Conservation (phyloP, 176 grass and related monocot species). For the Eleusine coracana region DNA sequence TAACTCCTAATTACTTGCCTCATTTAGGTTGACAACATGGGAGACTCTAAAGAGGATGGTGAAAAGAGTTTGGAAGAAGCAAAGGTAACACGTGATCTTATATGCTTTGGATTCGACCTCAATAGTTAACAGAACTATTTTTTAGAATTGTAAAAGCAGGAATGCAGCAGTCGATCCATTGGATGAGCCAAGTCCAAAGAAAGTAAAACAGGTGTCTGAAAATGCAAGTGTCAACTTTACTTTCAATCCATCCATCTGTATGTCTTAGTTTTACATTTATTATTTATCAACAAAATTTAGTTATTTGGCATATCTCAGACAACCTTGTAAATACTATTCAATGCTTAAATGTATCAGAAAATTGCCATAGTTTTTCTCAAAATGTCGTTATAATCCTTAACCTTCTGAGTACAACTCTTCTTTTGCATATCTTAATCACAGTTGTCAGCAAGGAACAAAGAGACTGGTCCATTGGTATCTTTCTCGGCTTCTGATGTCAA, state of each 20-base stretch:
- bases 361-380: not conserved
- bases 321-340: not conserved
- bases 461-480: slow-evolving; percentile 9
- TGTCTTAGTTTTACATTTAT: slow-evolving; percentile 1
- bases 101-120: slow-evolving; percentile 11
- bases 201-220: slow-evolving; percentile 52
- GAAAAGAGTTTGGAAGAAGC: slow-evolving; percentile 26
- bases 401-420: slow-evolving; percentile 21
- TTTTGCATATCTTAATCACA: slow-evolving; percentile 31
- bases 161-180: not conserved
- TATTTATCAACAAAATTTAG: not conserved
- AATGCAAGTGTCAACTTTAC: not conserved
- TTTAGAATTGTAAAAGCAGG: slow-evolving; percentile 54
- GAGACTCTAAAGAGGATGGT: not conserved
- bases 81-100: slow-evolving; percentile 12
- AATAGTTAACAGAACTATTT: slow-evolving; percentile 31
- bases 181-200: slow-evolving; percentile 50
- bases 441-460: slow-evolving; percentile 30
- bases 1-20: not conserved
- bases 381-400: not conserved
- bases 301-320: slow-evolving; percentile 1
- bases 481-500: slow-evolving; percentile 58
- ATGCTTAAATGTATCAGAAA: not conserved
- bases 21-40: slow-evolving; percentile 19
- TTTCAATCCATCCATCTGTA: slow-evolving; percentile 1